These are phyloP conservation scores for Castanea sativa DNA, from an alignment of 306 rosid genomes.

Conservation along the genomic window DNA sequence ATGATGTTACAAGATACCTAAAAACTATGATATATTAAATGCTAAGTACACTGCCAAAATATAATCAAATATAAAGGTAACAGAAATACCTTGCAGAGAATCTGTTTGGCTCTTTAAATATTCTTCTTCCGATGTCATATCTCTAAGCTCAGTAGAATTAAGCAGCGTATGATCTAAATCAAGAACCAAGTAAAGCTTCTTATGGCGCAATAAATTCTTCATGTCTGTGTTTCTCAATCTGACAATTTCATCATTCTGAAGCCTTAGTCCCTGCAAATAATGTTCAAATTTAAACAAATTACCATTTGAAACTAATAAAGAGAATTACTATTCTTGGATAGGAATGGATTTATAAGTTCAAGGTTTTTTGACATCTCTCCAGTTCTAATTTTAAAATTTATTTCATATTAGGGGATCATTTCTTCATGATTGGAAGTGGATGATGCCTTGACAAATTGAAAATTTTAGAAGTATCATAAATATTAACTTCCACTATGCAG, in stretches of 20 bases:
- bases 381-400: neutral
- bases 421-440: neutral
- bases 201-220: constrained; percentile 49
- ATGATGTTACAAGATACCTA: neutral
- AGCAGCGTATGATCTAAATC: constrained; percentile 89
- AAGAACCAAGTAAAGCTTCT: constrained; percentile 78
- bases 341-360: neutral
- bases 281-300: neutral
- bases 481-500: neutral
- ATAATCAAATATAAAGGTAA: constrained; percentile 8
- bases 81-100: constrained; percentile 55
- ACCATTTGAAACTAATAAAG: neutral
- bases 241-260: constrained; percentile 67
- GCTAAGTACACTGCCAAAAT: constrained; percentile 18
- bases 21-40: constrained; percentile 2
- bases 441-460: neutral
- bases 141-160: constrained; percentile 59
- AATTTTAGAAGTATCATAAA: neutral
- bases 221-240: constrained; percentile 64
- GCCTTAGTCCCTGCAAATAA: constrained; percentile 68
- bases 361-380: neutral
- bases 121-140: constrained; percentile 58
- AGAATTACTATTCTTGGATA: neutral
- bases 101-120: constrained; percentile 57
- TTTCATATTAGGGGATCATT: neutral